Percentiles rank a stretch among this genome's conserved stretches.
Conservation (phyloP, 768 basidiomycete genomes). For the Phaffia australis region DNA sequence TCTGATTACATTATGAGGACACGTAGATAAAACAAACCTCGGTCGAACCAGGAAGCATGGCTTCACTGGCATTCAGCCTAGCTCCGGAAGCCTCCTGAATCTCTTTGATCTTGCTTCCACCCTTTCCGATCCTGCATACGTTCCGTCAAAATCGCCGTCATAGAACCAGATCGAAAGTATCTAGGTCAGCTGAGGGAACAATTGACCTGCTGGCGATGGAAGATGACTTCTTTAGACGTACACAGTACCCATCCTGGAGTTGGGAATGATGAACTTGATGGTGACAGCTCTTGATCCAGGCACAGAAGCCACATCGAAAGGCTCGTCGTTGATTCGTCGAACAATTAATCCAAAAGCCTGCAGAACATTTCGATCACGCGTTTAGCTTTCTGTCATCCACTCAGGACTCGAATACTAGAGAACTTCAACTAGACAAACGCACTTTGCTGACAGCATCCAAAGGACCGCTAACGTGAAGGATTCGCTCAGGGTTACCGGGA, state of each 20-base stretch:
- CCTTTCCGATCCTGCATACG: slow-evolving; percentile 64
- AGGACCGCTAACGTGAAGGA: slow-evolving; percentile 89
- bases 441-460: slow-evolving; percentile 99
- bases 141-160: not conserved
- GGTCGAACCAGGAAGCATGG: slow-evolving; percentile 97
- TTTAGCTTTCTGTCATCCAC: not conserved
- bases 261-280: slow-evolving; percentile 52
- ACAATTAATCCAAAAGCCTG: slow-evolving; percentile 98
- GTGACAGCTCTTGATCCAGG: slow-evolving; percentile 97
- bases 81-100: slow-evolving; percentile 98
- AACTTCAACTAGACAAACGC: slow-evolving; percentile 30
- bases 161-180: not conserved
- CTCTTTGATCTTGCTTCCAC: slow-evolving; percentile 96
- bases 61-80: slow-evolving; percentile 88
- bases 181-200: slow-evolving; percentile 48
- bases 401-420: not conserved
- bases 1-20: slow-evolving; percentile 15
- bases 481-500: slow-evolving; percentile 97
- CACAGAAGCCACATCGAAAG: slow-evolving; percentile 92
- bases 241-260: slow-evolving; percentile 26
- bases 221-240: not conserved
- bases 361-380: not conserved
- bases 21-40: slow-evolving; percentile 53
- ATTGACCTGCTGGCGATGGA: too few species aligned
- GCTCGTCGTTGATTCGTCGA: slow-evolving; percentile 96